Evolutionary conservation across 371 early-diverging fungal genomes (phyloP).

Genomic region (Lichtheimia corymbifera): DNA sequence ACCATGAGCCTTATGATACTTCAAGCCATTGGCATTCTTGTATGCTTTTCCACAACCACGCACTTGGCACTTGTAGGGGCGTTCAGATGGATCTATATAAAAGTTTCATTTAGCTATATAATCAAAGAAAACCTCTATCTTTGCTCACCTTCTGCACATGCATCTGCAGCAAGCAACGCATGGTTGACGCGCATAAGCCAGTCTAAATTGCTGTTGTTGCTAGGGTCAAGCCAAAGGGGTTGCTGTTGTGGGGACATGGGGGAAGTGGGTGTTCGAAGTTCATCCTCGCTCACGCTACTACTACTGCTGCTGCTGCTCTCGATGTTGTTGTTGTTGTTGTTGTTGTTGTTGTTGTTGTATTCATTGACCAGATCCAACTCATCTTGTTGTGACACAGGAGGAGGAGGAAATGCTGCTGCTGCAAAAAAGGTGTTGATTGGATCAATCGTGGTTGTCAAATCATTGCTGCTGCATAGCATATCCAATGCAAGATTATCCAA

Average conservation of each 20-base stretch:
- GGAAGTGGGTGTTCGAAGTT: constrained; percentile 3
- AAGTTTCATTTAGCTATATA: neutral
- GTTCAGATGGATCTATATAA: constrained; percentile 72
- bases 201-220: neutral
- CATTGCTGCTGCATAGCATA: too few relatives aligned
- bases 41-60: constrained; percentile 20
- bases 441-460: neutral
- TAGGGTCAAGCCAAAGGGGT: too few relatives aligned
- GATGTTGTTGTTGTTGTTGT: neutral
- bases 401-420: constrained; percentile 2
- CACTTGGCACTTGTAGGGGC: constrained; percentile 51
- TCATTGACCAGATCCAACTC: neutral
- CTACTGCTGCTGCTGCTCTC: constrained; percentile 4
- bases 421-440: constrained; percentile 11
- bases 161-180: neutral
- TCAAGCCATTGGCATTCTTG: constrained; percentile 19
- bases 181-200: constrained; percentile 1
- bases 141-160: constrained; percentile 1
- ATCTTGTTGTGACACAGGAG: neutral
- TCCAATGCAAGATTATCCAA: too few relatives aligned
- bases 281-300: constrained; percentile 3
- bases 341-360: neutral
- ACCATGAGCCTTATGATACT: constrained; percentile 18
- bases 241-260: neutral
- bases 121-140: neutral